Base-by-base conservation (phyloP, 257 asterid species). In the Ilex aquifolium region DNA sequence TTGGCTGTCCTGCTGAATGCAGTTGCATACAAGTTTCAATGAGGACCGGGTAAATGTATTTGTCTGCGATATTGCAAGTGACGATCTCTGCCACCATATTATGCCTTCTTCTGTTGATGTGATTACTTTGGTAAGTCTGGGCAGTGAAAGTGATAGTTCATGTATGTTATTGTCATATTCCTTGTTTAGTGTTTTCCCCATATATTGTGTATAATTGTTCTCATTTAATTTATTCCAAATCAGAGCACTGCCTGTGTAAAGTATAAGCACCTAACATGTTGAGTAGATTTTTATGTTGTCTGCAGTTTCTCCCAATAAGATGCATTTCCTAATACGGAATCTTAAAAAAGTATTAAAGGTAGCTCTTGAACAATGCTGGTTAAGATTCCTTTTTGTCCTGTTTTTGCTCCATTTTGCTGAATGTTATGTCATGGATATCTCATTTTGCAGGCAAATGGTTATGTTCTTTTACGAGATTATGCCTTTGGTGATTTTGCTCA, bases 271-370 rank as follows among this genome's bases (percentile, higher is more conserved):
- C 78, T 75, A 71, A 76, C 66, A 48, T 32, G 54, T 52, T 59
- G 50, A 69, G 72, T 86, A 91, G 97, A 76, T 91, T 65, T 88
- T 88, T 82, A 83, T 73, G 79, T 72, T 91, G 71, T 91, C 96
- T 77, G 96, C 95, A 78, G 82, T 88, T 79, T 77, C 95, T 70
- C 96, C 95, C n/a, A 67, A 67, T 56, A 85, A 85, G 82, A 83
- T 90, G 96, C 79, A 84, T 44, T 73, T 61, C 44, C 77, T 84
- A 64, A 67, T 88, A 46, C 82, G 80, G 66, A 91, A 91, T 75
- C 74, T 85, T 61, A 84, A 80, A 68, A 81, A 77, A 81, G 84
- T 85, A 50, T 72, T 88, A 29, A 91, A 88, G 96, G 96, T 88
- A 70, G 36, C 42, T 46, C 16, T 50, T 65, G 56, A 17, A 31